These are phyloP conservation scores for Backusella westeae DNA, from an alignment of 192 early-diverging fungal species.

Conservation along the genomic window DNA sequence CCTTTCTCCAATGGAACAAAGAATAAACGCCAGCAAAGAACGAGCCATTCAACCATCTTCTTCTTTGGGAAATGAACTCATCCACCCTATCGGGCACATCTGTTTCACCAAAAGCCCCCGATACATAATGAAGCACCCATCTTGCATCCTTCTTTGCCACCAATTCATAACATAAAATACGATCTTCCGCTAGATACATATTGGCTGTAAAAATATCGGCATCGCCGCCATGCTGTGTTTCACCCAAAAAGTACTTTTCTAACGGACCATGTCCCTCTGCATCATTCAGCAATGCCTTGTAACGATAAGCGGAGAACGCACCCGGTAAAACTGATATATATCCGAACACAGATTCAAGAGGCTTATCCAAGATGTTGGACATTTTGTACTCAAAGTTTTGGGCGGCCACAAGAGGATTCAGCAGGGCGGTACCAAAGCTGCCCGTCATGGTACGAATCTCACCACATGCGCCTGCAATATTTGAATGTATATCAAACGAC, in stretches of 20 bases:
- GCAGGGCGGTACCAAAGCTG: constrained; percentile 38
- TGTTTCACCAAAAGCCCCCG: constrained; percentile 71
- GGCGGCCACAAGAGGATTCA: constrained; percentile 60
- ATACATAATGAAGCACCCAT: constrained; percentile 77
- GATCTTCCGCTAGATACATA: constrained; percentile 84
- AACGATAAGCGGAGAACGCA: constrained; percentile 86
- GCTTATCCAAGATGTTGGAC: constrained; percentile 66
- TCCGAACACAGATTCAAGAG: constrained; percentile 81
- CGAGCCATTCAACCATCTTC: constrained; percentile 82
- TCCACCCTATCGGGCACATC: constrained; percentile 71
- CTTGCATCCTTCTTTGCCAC: constrained; percentile 66
- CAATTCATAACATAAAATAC: constrained; percentile 84
- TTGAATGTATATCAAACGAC: constrained; percentile 57
- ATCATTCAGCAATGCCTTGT: constrained; percentile 67
- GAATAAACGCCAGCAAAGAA: constrained; percentile 78
- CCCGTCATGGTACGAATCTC: constrained; percentile 63
- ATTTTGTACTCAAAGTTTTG: constrained; percentile 78
- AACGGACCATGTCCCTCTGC: constrained; percentile 58
- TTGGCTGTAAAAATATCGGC: constrained; percentile 74
- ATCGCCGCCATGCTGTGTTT: constrained; percentile 49
- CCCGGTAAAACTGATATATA: constrained; percentile 87
- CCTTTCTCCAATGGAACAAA: constrained; percentile 54
- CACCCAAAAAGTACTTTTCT: constrained; percentile 75
- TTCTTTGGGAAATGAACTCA: constrained; percentile 76
- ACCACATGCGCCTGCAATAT: constrained; percentile 65